phyloP scores from a whole-genome alignment of 1,284 basidiomycete species.

The Ceratobasidium sp. region DNA sequence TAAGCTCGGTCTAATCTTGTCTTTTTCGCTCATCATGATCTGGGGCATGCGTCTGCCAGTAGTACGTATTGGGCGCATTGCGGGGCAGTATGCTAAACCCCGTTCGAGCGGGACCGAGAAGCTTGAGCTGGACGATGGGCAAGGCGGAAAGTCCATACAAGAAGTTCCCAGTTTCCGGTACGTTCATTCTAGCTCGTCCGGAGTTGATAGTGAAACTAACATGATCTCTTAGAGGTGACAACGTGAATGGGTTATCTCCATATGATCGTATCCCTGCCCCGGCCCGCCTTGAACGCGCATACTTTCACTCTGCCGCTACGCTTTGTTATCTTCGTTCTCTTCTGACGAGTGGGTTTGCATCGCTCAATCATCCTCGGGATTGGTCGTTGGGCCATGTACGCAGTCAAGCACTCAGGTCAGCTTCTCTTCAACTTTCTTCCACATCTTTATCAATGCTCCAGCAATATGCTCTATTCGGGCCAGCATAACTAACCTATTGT shows the following conservation, averaged over 20 bases:
- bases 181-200: conserved; percentile 38
- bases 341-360: conserved; percentile 91
- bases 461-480: background rate
- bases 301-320: conserved; percentile 95
- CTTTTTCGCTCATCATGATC: conserved; percentile 94
- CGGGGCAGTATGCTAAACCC: conserved; percentile 97
- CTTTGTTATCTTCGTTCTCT: conserved; percentile 92
- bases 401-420: conserved; percentile 74
- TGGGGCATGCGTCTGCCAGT: conserved; percentile 95
- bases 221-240: conserved; percentile 79
- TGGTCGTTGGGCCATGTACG: conserved; percentile 96
- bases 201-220: background rate
- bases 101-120: conserved; percentile 88
- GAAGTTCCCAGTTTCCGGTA: conserved; percentile 85
- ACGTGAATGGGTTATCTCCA: conserved; percentile 87
- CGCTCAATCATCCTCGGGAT: conserved; percentile 87
- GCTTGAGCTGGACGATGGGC: conserved; percentile 70
- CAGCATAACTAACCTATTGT: background rate
- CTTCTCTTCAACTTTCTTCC: background rate
- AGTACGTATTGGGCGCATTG: conserved; percentile 90
- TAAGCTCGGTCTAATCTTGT: conserved; percentile 93
- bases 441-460: no score
- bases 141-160: conserved; percentile 44
- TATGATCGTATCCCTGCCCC: conserved; percentile 89
- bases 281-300: conserved; percentile 86